Evolutionary conservation across 2,329 filamentous ascomycete species (phyloP).

Genomic region (Beauveria sp.): DNA sequence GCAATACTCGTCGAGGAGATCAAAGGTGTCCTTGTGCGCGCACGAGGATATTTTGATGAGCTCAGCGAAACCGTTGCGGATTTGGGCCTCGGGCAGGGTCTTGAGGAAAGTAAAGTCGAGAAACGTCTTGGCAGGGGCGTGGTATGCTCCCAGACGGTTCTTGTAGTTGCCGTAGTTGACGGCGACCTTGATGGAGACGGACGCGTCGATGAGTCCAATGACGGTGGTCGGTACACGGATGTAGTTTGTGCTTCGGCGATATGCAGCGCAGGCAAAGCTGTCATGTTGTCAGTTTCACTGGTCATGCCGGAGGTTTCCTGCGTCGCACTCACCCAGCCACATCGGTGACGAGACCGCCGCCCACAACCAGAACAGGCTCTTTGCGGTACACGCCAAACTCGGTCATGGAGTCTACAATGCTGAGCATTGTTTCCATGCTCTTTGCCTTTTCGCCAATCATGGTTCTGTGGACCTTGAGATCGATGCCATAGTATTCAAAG

Average conservation of each 20-base stretch:
- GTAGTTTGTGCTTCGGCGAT: slow-evolving; percentile 65
- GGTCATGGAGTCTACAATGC: slow-evolving; percentile 66
- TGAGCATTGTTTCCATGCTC: slow-evolving; percentile 60
- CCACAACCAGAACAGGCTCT: slow-evolving; percentile 59
- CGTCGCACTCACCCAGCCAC: slow-evolving; percentile 56
- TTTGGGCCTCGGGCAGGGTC: slow-evolving; percentile 58
- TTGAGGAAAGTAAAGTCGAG: slow-evolving; percentile 67
- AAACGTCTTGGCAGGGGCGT: slow-evolving; percentile 65
- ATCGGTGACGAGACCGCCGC: slow-evolving; percentile 64
- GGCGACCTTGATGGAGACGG: slow-evolving; percentile 70
- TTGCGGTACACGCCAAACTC: slow-evolving; percentile 64
- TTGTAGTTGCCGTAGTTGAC: slow-evolving; percentile 73
- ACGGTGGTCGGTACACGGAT: slow-evolving; percentile 68
- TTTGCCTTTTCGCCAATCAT: slow-evolving; percentile 72
- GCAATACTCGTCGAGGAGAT: slow-evolving; percentile 61
- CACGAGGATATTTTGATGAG: slow-evolving; percentile 70
- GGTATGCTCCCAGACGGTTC: slow-evolving; percentile 66
- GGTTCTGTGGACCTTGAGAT: slow-evolving; percentile 61
- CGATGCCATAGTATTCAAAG: slow-evolving; percentile 56
- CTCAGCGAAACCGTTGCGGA: slow-evolving; percentile 67
- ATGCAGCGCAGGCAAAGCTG: slow-evolving; percentile 63
- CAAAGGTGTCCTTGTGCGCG: slow-evolving; percentile 57
- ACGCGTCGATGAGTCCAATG: slow-evolving; percentile 68
- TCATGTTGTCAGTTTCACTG: slow-evolving; percentile 16
- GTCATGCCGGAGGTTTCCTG: slow-evolving; percentile 16